Evolutionary conservation across 805 yeast species (phyloP).

Genomic region (Ogataea trehaloabstinens): DNA sequence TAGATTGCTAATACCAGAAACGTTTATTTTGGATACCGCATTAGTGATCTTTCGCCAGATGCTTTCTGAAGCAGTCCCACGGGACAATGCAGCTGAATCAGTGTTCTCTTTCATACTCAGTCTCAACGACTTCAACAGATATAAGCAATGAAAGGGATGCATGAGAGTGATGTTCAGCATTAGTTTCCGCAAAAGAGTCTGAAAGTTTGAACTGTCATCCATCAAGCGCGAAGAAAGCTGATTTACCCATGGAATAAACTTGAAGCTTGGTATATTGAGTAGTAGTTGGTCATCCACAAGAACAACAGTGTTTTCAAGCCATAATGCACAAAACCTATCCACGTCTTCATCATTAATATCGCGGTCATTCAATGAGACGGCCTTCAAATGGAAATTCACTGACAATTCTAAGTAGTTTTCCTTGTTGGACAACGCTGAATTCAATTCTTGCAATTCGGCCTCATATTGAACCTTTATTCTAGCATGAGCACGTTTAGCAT

Average conservation of each 20-base stretch:
- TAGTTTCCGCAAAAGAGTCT: slow-evolving; percentile 41
- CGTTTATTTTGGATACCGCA: slow-evolving; percentile 5
- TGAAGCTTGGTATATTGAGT: slow-evolving; percentile 48
- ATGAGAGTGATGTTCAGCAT: slow-evolving; percentile 38
- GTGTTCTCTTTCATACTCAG: slow-evolving; percentile 29
- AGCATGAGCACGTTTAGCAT: slow-evolving; percentile 51
- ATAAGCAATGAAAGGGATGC: slow-evolving; percentile 75
- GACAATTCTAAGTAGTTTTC: slow-evolving; percentile 46
- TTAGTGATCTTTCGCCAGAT: slow-evolving; percentile 43
- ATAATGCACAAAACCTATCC: slow-evolving; percentile 77
- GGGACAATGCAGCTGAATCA: slow-evolving; percentile 41
- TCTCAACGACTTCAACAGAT: slow-evolving; percentile 57
- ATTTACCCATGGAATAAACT: slow-evolving; percentile 76
- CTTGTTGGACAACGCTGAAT: slow-evolving; percentile 35
- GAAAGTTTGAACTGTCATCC: slow-evolving; percentile 51
- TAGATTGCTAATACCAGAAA: slow-evolving; percentile 17
- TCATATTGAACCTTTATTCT: slow-evolving; percentile 46
- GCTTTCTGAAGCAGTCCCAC: slow-evolving; percentile 50
- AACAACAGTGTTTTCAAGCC: slow-evolving; percentile 57
- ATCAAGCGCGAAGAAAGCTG: slow-evolving; percentile 74
- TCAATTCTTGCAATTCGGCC: slow-evolving; percentile 48
- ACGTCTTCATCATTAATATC: slow-evolving; percentile 51
- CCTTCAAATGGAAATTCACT: slow-evolving; percentile 54
- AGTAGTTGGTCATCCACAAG: slow-evolving; percentile 37
- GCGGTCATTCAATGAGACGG: slow-evolving; percentile 44